Base-by-base conservation (phyloP, 2,329 filamentous ascomycete species). In the Fusarium luffae region DNA sequence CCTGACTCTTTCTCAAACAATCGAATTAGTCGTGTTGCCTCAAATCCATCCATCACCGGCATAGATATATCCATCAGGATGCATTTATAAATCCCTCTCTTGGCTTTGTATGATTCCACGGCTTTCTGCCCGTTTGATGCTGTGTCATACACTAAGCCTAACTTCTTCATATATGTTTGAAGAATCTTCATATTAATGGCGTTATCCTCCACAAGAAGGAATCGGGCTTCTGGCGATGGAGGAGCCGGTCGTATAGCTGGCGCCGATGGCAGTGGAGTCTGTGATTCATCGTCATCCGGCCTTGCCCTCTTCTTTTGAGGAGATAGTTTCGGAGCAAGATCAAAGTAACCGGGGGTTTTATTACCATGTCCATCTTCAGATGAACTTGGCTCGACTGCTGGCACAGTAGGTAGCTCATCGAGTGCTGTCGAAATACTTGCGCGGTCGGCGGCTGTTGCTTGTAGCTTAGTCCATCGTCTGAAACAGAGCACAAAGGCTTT, bases 31-130 rank as follows among this genome's bases (percentile, higher is more conserved):
- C 82, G 78, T 3, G 85, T 86, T 0, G 84, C 82, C n/a, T 84
- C 83, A 6, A 86, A 81, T 0, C 85, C 85, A 64, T 89, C 83
- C 73, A 89, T 84, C 10, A 88, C 76, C 1, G 87, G 87, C 87
- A 89, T 89, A 57, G 82, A 86, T 7, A 88, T 83, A 63, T 89
- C 87, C 72, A 82, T 83, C 10, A 83, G 66, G 3, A 83, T 73
- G 52, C 76, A 79, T 21, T 59, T 66, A 41, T 74, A 81, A 4
- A 69, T 46, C 1, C 68, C 67, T 0, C 70, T 66, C 7, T 67
- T 56, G 3, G 66, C 46, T 25, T 54, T 66, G 54, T 76, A 82
- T 3, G 68, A 68, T n/a, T 80, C 72, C 8, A 81, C 41, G 0
- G 79, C 80, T 48, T 79, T 73, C 12, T 76, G 65, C 0, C 80